phyloP scores from a whole-genome alignment of 2,329 filamentous ascomycete species.

The Coniella lustricola region DNA sequence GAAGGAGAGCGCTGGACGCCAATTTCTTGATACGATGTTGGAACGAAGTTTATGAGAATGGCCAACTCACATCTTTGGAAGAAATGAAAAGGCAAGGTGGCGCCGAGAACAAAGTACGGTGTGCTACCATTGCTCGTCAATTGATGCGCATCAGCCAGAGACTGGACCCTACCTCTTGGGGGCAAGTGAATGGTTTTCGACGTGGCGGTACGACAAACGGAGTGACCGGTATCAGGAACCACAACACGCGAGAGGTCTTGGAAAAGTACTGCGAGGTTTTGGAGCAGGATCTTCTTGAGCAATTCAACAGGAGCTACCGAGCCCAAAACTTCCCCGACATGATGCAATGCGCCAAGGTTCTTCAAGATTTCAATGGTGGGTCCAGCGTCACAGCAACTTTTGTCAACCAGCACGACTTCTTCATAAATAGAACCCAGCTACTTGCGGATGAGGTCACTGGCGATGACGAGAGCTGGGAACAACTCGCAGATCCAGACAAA shows the following conservation, averaged over 20 bases:
- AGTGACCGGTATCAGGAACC: constrained; percentile 35
- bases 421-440: constrained; percentile 91
- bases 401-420: constrained; percentile 98
- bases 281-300: constrained; percentile 89
- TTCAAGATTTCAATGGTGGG: constrained; percentile 93
- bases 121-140: constrained; percentile 88
- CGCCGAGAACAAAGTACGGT: constrained; percentile 87
- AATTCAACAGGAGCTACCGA: constrained; percentile 96
- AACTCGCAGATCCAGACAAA: constrained; percentile 86
- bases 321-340: constrained; percentile 96
- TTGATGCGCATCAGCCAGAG: constrained; percentile 90
- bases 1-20: constrained; percentile 82
- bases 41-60: constrained; percentile 88
- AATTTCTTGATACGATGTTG: constrained; percentile 95
- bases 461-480: constrained; percentile 78
- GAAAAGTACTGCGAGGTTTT: constrained; percentile 95
- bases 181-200: constrained; percentile 48
- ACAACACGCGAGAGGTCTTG: constrained; percentile 78
- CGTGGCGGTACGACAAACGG: constrained; percentile 45
- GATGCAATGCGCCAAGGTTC: constrained; percentile 90
- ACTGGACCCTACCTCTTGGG: constrained; percentile 72
- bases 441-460: constrained; percentile 76
- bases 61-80: constrained; percentile 79
- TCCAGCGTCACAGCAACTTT: constrained; percentile 92
- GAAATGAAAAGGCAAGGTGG: constrained; percentile 79